A percentile compares a stretch with the other conserved stretches of the same genome.
These are phyloP conservation scores for Arthrinium puccinioides DNA, from an alignment of 2,329 filamentous ascomycete genomes.

Conservation along the genomic window DNA sequence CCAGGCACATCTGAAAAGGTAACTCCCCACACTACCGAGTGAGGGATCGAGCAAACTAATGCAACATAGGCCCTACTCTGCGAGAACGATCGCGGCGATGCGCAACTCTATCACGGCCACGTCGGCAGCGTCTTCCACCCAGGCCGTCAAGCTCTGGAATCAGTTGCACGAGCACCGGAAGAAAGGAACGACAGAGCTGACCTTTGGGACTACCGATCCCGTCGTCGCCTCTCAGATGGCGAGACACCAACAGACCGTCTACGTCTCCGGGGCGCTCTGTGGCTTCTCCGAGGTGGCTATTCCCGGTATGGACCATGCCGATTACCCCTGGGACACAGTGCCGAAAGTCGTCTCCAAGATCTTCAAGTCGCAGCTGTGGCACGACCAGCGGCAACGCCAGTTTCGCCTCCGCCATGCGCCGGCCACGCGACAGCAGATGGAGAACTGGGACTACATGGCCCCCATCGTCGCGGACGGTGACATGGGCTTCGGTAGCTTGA, in stretches of 20 bases:
- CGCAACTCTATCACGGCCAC: constrained; percentile 18
- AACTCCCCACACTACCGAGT: constrained; percentile 1
- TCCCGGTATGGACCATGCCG: constrained; percentile 32
- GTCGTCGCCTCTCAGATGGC: constrained; percentile 27
- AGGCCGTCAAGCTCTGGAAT: constrained; percentile 29
- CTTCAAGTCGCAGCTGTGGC: constrained; percentile 31
- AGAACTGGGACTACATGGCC: constrained; percentile 30
- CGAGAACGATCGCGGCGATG: constrained; percentile 25
- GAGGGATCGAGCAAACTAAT: too few relatives aligned
- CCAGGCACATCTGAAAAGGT: constrained; percentile 16
- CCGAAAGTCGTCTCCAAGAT: constrained; percentile 31
- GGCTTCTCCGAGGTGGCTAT: constrained; percentile 27
- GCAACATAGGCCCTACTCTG: constrained; percentile 24
- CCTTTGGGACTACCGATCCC: constrained; percentile 30
- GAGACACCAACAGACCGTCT: constrained; percentile 29
- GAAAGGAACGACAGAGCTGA: constrained; percentile 26
- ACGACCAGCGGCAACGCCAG: constrained; percentile 31
- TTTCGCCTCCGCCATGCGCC: constrained; percentile 23
- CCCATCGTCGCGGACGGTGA: constrained; percentile 34
- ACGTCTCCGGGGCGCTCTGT: constrained; percentile 31
- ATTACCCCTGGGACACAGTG: constrained; percentile 34
- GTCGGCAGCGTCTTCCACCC: constrained; percentile 19
- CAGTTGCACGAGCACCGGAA: constrained; percentile 24
- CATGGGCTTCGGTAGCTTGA: constrained; percentile 34
- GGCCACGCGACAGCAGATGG: constrained; percentile 21